phyloP scores from a whole-genome alignment of 2,329 filamentous ascomycete species.

The Tolypocladium amazonense region DNA sequence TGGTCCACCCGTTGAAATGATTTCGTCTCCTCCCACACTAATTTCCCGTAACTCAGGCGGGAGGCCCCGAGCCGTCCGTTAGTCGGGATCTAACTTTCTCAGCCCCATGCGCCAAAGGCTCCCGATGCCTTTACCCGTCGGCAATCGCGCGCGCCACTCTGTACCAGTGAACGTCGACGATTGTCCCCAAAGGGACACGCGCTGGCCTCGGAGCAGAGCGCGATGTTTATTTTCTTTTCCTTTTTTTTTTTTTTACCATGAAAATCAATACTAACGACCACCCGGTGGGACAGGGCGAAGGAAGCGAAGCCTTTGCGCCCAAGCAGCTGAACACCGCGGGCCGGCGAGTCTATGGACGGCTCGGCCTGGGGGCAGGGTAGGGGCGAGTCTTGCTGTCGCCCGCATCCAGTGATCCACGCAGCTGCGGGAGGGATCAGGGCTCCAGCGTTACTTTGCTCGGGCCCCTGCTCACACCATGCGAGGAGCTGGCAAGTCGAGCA shows the following conservation, averaged over 20 bases:
- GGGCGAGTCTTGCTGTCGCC: background rate
- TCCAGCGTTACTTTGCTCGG: background rate
- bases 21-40: background rate
- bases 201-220: background rate
- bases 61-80: background rate
- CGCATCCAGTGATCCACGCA: slow-evolving; percentile 2
- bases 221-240: background rate
- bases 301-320: background rate
- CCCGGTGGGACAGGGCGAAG: background rate
- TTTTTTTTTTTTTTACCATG: background rate
- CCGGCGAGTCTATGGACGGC: background rate
- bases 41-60: background rate
- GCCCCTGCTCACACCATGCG: background rate
- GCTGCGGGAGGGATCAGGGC: slow-evolving; percentile 5
- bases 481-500: background rate
- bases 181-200: background rate
- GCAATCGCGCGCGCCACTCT: background rate
- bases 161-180: background rate
- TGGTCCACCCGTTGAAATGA: background rate
- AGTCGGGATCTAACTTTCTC: background rate
- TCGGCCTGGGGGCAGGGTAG: background rate
- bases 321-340: background rate
- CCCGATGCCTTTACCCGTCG: background rate
- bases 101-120: background rate
- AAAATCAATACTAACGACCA: background rate